Evolutionary conservation across 176 grass and related monocot species (phyloP).

Genomic region (Pontederia paniculata): DNA sequence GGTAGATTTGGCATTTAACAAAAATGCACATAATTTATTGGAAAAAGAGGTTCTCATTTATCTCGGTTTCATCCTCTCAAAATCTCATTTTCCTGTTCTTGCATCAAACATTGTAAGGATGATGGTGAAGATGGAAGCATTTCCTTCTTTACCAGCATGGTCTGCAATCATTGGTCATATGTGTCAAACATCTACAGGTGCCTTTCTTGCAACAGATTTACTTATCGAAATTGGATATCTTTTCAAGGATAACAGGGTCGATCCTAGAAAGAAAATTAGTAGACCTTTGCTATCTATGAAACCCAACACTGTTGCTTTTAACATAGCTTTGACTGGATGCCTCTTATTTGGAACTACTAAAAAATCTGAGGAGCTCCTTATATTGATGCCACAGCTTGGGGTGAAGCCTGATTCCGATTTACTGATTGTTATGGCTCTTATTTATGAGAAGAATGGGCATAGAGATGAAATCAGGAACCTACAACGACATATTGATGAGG

Average conservation of each 20-base stretch:
- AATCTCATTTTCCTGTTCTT: slow-evolving; percentile 35
- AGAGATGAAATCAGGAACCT: slow-evolving; percentile 68
- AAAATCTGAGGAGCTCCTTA: slow-evolving; percentile 73
- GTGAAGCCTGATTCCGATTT: slow-evolving; percentile 50
- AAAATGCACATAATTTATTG: slow-evolving; percentile 36
- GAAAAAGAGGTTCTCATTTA: slow-evolving; percentile 69
- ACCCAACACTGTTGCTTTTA: slow-evolving; percentile 55
- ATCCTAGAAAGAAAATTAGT: slow-evolving; percentile 65
- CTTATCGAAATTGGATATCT: slow-evolving; percentile 72
- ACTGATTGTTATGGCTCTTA: slow-evolving; percentile 57
- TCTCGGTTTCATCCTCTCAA: slow-evolving; percentile 52
- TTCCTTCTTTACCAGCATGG: slow-evolving; percentile 54
- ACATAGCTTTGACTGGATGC: slow-evolving; percentile 55
- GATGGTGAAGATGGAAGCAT: slow-evolving; percentile 63
- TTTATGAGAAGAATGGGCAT: slow-evolving; percentile 82
- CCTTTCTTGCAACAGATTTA: slow-evolving; percentile 57
- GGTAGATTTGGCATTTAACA: slow-evolving; percentile 34
- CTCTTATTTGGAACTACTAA: slow-evolving; percentile 60
- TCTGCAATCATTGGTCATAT: slow-evolving; percentile 57
- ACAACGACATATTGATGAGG: slow-evolving; percentile 65
- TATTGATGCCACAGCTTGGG: slow-evolving; percentile 57
- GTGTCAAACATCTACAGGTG: slow-evolving; percentile 51
- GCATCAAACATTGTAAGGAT: slow-evolving; percentile 72
- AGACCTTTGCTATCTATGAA: slow-evolving; percentile 55
- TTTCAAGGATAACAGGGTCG: slow-evolving; percentile 68